phyloP scores from a whole-genome alignment of 2,329 filamentous ascomycete species.

The Metarhizium rileyi region DNA sequence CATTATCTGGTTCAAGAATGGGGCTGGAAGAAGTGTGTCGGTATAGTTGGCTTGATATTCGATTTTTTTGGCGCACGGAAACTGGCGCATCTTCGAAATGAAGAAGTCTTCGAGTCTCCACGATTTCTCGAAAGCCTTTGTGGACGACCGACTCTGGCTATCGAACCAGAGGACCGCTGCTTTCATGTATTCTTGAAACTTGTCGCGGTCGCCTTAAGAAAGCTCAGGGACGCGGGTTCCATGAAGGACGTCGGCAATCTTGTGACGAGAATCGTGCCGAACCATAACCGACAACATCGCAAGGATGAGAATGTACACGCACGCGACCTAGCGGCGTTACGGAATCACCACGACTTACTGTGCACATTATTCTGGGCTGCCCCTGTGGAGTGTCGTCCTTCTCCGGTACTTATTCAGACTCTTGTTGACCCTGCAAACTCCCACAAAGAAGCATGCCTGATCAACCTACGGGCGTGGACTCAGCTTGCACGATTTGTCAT shows the following conservation, averaged over 20 bases:
- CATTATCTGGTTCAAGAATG: conserved; percentile 54
- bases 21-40: conserved; percentile 52
- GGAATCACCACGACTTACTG: conserved; percentile 61
- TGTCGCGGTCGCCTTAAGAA: conserved; percentile 45
- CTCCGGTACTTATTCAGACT: conserved; percentile 44
- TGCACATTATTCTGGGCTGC: conserved; percentile 57
- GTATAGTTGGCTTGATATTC: conserved; percentile 51
- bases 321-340: conserved; percentile 51
- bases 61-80: conserved; percentile 58
- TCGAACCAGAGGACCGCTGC: conserved; percentile 48
- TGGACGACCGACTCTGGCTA: conserved; percentile 32
- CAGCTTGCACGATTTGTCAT: conserved; percentile 52
- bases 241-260: conserved; percentile 52
- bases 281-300: conserved; percentile 54
- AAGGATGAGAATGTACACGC: conserved; percentile 52
- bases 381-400: conserved; percentile 43
- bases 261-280: conserved; percentile 51
- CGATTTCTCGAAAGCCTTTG: conserved; percentile 49
- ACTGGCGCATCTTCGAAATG: conserved; percentile 53
- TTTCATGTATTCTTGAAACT: conserved; percentile 62
- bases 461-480: conserved; percentile 53
- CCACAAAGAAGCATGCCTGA: conserved; percentile 56
- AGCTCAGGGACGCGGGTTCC: conserved; percentile 36
- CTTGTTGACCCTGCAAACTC: conserved; percentile 50
- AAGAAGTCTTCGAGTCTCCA: conserved; percentile 52